Evolutionary conservation across 768 basidiomycete genomes (phyloP).

Genomic region (Boletus rufocinnamomeus): DNA sequence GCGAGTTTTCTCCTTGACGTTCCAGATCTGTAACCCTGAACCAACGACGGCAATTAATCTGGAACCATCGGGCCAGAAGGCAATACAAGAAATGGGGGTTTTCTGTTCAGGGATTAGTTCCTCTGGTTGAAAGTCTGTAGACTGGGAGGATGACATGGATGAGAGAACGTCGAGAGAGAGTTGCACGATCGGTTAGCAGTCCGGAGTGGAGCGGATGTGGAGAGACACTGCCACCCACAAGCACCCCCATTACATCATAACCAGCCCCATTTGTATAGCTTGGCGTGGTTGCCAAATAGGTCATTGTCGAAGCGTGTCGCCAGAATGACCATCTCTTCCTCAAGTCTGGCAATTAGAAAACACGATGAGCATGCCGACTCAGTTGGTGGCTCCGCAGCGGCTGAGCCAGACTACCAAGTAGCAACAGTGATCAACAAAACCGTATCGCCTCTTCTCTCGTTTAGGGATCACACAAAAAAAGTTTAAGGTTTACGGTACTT

Average conservation of each 20-base stretch:
- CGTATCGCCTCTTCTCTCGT: too few relatives aligned
- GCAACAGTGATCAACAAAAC: too few relatives aligned
- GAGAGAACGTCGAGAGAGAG: slow-evolving; percentile 9
- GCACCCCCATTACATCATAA: slow-evolving; percentile 13
- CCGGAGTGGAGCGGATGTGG: slow-evolving; percentile 4
- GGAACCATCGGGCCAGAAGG: slow-evolving; percentile 30
- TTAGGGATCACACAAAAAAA: too few relatives aligned
- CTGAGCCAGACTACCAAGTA: too few relatives aligned
- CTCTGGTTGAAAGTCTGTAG: slow-evolving; percentile 7
- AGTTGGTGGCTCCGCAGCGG: too few relatives aligned
- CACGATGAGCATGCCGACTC: too few relatives aligned
- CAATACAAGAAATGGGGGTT: slow-evolving; percentile 18
- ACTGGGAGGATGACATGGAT: slow-evolving; percentile 17
- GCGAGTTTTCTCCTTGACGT: slow-evolving; percentile 22
- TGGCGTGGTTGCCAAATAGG: too few relatives aligned
- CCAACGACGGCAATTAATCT: slow-evolving; percentile 29
- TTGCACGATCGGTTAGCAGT: slow-evolving; percentile 5
- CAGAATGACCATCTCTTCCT: too few relatives aligned
- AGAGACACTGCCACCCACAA: slow-evolving; percentile 18
- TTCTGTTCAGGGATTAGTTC: slow-evolving; percentile 25
- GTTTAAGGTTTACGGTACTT: too few relatives aligned
- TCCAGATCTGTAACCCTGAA: slow-evolving; percentile 30
- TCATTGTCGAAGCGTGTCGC: too few relatives aligned
- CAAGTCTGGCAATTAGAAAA: too few relatives aligned
- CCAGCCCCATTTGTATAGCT: too few relatives aligned